phyloP scores from a whole-genome alignment of 352 stramenopile genomes.

The Pythium oligandrum region DNA sequence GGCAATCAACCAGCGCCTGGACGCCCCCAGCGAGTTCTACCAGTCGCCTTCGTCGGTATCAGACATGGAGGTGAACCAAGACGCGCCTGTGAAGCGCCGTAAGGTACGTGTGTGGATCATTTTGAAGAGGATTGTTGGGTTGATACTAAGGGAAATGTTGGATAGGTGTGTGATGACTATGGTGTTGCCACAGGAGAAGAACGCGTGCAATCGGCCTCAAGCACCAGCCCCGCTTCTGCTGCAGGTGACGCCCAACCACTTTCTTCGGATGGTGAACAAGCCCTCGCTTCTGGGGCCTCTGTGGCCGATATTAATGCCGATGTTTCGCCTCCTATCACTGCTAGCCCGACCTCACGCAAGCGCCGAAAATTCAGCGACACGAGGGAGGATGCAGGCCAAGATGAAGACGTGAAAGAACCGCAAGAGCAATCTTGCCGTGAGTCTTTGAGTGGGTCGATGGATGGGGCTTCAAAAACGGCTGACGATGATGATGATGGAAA shows the following conservation, averaged over 20 bases:
- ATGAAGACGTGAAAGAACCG: conserved; percentile 16
- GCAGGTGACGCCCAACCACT: conserved; percentile 34
- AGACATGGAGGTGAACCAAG: conserved; percentile 37
- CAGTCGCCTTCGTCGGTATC: conserved; percentile 61
- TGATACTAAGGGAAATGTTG: background rate
- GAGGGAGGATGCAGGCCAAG: conserved; percentile 20
- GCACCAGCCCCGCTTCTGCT: conserved; percentile 3
- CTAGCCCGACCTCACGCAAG: conserved; percentile 58
- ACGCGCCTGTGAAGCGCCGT: conserved; percentile 7
- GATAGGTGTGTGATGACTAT: background rate
- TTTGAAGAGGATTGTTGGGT: background rate
- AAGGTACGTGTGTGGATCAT: conserved; percentile 28
- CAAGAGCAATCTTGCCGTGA: conserved; percentile 14
- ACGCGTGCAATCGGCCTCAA: background rate
- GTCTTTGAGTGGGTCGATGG: conserved; percentile 6
- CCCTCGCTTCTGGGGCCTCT: conserved; percentile 16
- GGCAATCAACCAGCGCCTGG: conserved; percentile 25
- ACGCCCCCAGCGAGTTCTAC: conserved; percentile 31
- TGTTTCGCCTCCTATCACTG: conserved; percentile 54
- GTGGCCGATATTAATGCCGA: conserved; percentile 69
- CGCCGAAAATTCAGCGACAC: conserved; percentile 37
- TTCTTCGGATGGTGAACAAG: conserved; percentile 30
- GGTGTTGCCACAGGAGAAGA: background rate
- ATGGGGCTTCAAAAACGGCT: conserved; percentile 5
- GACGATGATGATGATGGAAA: conserved; percentile 35